Evolutionary conservation across 179 eudicot species (phyloP).

Genomic region (Beta corolliflora): DNA sequence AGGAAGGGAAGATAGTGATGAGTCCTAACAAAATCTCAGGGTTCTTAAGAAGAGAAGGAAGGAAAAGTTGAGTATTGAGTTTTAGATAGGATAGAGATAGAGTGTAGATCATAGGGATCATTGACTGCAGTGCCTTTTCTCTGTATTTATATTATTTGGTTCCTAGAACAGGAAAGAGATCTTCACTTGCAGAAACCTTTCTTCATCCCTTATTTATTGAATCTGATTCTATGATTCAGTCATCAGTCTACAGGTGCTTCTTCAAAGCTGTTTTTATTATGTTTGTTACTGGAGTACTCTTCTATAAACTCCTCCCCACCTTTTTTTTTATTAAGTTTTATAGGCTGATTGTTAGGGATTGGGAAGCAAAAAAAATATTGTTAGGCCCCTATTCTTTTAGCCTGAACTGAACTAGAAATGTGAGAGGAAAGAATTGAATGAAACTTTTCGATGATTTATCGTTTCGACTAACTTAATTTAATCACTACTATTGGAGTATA

Average conservation of each 20-base stretch:
- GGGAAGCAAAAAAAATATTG: neutral
- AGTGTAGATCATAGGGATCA: slow-evolving; percentile 17
- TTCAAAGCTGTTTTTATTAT: slow-evolving; percentile 33
- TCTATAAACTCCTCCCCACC: neutral
- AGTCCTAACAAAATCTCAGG: slow-evolving; percentile 31
- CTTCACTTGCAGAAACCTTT: slow-evolving; percentile 27
- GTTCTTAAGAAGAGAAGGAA: slow-evolving; percentile 15
- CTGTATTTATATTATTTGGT: slow-evolving; percentile 27
- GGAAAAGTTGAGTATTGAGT: neutral
- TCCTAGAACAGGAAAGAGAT: slow-evolving; percentile 33
- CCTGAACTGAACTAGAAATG: no score
- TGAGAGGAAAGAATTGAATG: no score
- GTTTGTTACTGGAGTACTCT: slow-evolving; percentile 28
- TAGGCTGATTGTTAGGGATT: neutral
- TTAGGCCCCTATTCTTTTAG: no score
- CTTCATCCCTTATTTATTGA: slow-evolving; percentile 36
- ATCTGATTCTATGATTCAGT: slow-evolving; percentile 28
- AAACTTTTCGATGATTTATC: no score
- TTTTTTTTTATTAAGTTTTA: neutral
- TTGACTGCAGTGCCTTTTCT: slow-evolving; percentile 27
- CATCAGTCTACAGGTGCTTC: slow-evolving; percentile 24
- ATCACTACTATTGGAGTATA: no score
- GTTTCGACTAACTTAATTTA: no score
- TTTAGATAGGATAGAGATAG: no score
- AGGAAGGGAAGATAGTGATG: slow-evolving; percentile 15